Evolutionary conservation across 768 basidiomycete genomes (phyloP).

Genomic region (Floccularia luteovirens): DNA sequence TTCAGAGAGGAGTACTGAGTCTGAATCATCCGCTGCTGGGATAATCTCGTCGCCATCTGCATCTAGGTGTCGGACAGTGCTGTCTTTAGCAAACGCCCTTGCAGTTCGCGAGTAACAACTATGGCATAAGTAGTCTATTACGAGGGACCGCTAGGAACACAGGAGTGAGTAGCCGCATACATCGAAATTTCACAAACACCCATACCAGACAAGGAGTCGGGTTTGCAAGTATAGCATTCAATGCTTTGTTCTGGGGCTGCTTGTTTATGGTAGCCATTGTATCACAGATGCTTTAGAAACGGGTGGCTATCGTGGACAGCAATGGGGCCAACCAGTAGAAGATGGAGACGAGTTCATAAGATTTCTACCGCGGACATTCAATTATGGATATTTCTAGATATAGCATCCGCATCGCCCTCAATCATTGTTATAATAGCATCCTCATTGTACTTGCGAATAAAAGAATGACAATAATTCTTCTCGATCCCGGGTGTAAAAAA

Average conservation of each 20-base stretch:
- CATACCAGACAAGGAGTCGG: constrained; percentile 24
- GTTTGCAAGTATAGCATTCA: not conserved
- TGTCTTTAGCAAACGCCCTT: constrained; percentile 57
- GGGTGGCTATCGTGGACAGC: too few species aligned
- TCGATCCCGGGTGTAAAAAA: too few species aligned
- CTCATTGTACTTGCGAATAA: too few species aligned
- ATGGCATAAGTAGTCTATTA: constrained; percentile 74
- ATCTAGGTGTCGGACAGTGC: constrained; percentile 53
- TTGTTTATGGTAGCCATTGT: too few species aligned
- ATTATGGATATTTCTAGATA: too few species aligned
- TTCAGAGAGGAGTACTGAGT: constrained; percentile 20
- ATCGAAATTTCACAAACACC: not conserved
- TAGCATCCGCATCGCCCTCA: too few species aligned
- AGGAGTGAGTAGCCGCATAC: constrained; percentile 1
- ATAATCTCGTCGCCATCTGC: constrained; percentile 64
- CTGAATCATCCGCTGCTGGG: not conserved
- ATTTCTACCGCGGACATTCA: too few species aligned
- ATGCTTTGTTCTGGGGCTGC: not conserved
- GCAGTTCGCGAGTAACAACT: constrained; percentile 69
- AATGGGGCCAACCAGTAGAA: too few species aligned
- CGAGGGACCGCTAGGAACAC: constrained; percentile 46
- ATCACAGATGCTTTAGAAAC: too few species aligned
- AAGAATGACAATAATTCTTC: too few species aligned
- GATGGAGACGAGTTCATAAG: too few species aligned
- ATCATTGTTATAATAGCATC: too few species aligned